Percentiles rank a stretch among this genome's conserved stretches.
These are phyloP conservation scores for Rhizophlyctis rosea DNA, from an alignment of 192 early-diverging fungal genomes.

Conservation along the genomic window DNA sequence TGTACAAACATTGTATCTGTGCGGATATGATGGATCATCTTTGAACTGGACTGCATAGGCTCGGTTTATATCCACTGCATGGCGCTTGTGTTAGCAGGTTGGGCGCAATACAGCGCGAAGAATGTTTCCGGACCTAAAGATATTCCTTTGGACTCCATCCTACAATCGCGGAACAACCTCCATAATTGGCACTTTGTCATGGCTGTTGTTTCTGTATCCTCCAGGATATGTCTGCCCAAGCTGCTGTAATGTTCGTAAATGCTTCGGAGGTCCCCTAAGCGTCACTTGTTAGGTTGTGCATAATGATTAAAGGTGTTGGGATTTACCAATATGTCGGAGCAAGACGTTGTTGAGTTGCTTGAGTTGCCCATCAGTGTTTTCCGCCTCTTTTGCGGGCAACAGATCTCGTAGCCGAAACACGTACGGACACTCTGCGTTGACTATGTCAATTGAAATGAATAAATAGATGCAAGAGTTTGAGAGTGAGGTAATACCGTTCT, in stretches of 20 bases:
- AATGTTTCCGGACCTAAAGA: slow-evolving; percentile 32
- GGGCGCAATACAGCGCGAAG: too few relatives aligned
- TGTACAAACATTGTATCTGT: slow-evolving; percentile 30
- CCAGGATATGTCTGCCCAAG: neutral
- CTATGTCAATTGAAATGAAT: neutral
- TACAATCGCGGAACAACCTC: slow-evolving; percentile 37
- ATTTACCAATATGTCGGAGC: slow-evolving; percentile 36
- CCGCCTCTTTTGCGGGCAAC: slow-evolving; percentile 7
- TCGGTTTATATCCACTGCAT: slow-evolving; percentile 39
- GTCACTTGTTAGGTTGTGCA: neutral
- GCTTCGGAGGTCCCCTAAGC: slow-evolving; percentile 27
- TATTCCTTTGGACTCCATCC: slow-evolving; percentile 20
- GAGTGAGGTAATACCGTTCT: slow-evolving; percentile 33
- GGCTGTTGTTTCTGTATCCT: slow-evolving; percentile 4
- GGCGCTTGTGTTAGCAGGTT: too few relatives aligned
- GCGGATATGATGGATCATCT: slow-evolving; percentile 17
- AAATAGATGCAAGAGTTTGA: neutral
- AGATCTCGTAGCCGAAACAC: slow-evolving; percentile 34
- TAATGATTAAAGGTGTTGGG: neutral
- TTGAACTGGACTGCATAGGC: slow-evolving; percentile 35
- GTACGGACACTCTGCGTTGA: slow-evolving; percentile 32
- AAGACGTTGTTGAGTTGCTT: slow-evolving; percentile 41
- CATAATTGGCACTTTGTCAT: slow-evolving; percentile 40
- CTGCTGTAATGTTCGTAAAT: slow-evolving; percentile 41
- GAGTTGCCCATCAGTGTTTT: slow-evolving; percentile 23